Conservation (phyloP, 2,329 filamentous ascomycete species). For the Nigrospora osmanthi region DNA sequence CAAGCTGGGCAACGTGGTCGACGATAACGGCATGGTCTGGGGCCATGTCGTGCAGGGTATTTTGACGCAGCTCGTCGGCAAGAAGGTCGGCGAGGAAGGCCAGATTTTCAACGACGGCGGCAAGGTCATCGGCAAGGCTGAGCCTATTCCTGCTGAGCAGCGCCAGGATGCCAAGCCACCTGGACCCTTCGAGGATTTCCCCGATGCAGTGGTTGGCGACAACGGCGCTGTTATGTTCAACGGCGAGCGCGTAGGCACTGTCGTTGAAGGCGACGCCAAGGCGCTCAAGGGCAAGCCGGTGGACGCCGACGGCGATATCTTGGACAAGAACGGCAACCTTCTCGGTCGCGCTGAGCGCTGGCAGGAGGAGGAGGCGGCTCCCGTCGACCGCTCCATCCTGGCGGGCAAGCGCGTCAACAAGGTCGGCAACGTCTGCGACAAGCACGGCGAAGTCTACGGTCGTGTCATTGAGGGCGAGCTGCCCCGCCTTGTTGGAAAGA, state of each 20-base stretch:
- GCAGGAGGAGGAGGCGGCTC: slow-evolving; percentile 41
- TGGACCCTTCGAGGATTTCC: slow-evolving; percentile 51
- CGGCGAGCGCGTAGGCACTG: slow-evolving; percentile 48
- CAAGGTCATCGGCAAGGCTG: slow-evolving; percentile 58
- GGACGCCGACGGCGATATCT: slow-evolving; percentile 61
- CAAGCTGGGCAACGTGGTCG: slow-evolving; percentile 50
- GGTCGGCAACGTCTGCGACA: slow-evolving; percentile 54
- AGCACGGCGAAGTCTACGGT: slow-evolving; percentile 48
- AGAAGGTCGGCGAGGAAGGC: slow-evolving; percentile 57
- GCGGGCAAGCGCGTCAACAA: slow-evolving; percentile 68
- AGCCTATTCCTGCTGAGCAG: slow-evolving; percentile 52
- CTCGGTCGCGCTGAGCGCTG: slow-evolving; percentile 63
- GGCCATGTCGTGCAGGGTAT: slow-evolving; percentile 59
- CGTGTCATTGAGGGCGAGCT: slow-evolving; percentile 60
- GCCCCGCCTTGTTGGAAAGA: slow-evolving; percentile 56
- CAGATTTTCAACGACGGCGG: slow-evolving; percentile 65
- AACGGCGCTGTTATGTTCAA: slow-evolving; percentile 45
- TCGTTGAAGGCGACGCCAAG: slow-evolving; percentile 57
- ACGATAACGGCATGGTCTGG: slow-evolving; percentile 43
- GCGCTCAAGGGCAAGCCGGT: slow-evolving; percentile 57
- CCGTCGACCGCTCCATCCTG: slow-evolving; percentile 50
- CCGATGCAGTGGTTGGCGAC: slow-evolving; percentile 42
- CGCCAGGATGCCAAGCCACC: slow-evolving; percentile 37
- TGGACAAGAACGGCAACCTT: slow-evolving; percentile 59
- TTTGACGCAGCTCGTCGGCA: slow-evolving; percentile 54